Conservation (phyloP, 805 yeast genomes). For the Myxozyma vanderwaltii region DNA sequence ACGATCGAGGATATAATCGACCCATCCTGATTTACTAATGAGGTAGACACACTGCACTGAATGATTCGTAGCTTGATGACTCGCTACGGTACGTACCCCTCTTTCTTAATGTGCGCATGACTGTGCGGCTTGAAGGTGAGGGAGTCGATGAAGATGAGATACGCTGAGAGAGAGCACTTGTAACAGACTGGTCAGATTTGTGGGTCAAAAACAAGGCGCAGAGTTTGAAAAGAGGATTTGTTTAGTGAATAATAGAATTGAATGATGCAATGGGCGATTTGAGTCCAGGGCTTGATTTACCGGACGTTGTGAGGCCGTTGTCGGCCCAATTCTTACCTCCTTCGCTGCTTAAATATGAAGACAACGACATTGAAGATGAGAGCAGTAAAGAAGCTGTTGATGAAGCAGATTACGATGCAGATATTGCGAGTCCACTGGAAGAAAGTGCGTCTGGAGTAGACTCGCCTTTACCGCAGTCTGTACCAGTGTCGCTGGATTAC, state of each 20-base stretch:
- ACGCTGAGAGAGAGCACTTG: too few relatives aligned
- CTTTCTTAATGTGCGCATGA: too few relatives aligned
- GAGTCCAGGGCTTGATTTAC: constrained; percentile 24
- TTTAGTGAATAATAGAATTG: too few relatives aligned
- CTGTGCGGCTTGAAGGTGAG: too few relatives aligned
- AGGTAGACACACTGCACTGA: too few relatives aligned
- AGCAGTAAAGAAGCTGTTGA: neutral
- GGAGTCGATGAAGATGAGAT: too few relatives aligned
- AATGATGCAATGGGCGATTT: constrained; percentile 18
- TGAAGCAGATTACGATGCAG: neutral
- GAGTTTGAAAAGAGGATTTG: too few relatives aligned
- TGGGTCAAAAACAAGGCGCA: neutral
- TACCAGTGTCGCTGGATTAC: neutral
- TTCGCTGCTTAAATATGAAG: neutral
- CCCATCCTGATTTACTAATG: constrained; percentile 19
- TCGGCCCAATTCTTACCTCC: constrained; percentile 23
- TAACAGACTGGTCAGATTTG: too few relatives aligned
- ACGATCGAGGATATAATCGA: constrained; percentile 24
- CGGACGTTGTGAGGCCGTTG: constrained; percentile 17
- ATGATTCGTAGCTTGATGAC: too few relatives aligned
- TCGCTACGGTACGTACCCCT: too few relatives aligned
- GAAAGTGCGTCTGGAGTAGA: neutral
- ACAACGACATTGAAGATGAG: neutral
- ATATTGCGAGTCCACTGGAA: neutral
- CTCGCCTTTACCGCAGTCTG: neutral